Percentiles rank a stretch among this genome's conserved stretches.
These are phyloP conservation scores for Diaporthe helianthi DNA, from an alignment of 2,329 filamentous ascomycete genomes.

Conservation along the genomic window DNA sequence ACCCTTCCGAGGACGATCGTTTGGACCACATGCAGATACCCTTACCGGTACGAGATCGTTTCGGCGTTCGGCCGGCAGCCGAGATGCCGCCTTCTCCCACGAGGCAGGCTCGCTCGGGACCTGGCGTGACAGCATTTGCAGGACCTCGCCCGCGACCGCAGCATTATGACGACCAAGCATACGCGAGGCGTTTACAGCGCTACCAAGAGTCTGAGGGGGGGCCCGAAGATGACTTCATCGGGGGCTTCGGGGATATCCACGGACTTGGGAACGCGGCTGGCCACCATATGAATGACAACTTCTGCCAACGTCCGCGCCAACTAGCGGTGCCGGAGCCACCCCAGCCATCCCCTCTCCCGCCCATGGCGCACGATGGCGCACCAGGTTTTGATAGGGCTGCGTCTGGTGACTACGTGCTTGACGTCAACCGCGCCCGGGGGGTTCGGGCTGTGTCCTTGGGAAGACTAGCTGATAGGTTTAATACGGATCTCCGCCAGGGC, in stretches of 20 bases:
- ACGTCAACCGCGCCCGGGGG: constrained; percentile 52
- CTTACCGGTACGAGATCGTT: constrained; percentile 40
- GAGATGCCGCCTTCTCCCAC: constrained; percentile 41
- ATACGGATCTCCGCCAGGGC: constrained; percentile 50
- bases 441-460: constrained; percentile 54
- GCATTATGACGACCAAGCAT: constrained; percentile 55
- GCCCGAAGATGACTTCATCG: constrained; percentile 46
- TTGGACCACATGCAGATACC: constrained; percentile 61
- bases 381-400: constrained; percentile 46
- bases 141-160: constrained; percentile 42
- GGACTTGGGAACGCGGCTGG: constrained; percentile 59
- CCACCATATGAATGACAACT: constrained; percentile 69
- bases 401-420: constrained; percentile 52
- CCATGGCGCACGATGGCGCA: constrained; percentile 33
- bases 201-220: constrained; percentile 47
- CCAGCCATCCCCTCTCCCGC: constrained; percentile 37
- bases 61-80: constrained; percentile 20
- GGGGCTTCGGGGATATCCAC: constrained; percentile 46
- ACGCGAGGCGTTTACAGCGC: constrained; percentile 46
- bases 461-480: constrained; percentile 58
- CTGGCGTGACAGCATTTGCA: constrained; percentile 36
- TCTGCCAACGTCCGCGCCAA: constrained; percentile 50
- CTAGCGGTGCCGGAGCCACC: constrained; percentile 46
- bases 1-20: constrained; percentile 59
- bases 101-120: constrained; percentile 42